These are phyloP conservation scores for Silene latifolia DNA, from an alignment of 148 eudicot genomes.

Conservation along the genomic window DNA sequence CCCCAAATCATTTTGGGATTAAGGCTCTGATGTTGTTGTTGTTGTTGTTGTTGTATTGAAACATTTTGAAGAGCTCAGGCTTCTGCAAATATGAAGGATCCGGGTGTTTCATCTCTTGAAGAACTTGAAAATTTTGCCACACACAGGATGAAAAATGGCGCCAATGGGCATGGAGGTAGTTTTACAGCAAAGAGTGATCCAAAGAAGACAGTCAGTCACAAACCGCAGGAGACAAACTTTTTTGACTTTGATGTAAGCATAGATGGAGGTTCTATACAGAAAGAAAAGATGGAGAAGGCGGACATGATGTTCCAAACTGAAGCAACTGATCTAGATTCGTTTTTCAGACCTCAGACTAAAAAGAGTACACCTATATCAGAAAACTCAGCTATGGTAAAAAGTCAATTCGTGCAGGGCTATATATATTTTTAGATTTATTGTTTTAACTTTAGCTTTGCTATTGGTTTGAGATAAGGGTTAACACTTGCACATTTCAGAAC, in stretches of 20 bases:
- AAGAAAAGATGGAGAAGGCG: constrained; percentile 4
- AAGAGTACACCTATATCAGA: constrained; percentile 27
- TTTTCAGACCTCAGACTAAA: constrained; percentile 33
- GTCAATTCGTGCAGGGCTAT: not conserved
- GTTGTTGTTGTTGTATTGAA: no score
- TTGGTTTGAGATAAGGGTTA: constrained; percentile 36
- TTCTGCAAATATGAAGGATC: constrained; percentile 26
- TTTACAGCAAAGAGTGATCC: constrained; percentile 11
- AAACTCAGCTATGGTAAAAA: constrained; percentile 36
- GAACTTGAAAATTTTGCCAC: constrained; percentile 51
- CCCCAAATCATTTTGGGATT: no score
- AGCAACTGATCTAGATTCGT: constrained; percentile 43
- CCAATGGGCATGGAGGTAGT: constrained; percentile 28
- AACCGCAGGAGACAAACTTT: constrained; percentile 25
- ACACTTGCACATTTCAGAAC: constrained; percentile 22
- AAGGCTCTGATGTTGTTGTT: no score
- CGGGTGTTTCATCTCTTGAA: constrained; percentile 44
- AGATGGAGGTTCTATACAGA: constrained; percentile 18
- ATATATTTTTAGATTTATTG: not conserved
- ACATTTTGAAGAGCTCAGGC: constrained; percentile 32
- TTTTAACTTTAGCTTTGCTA: not conserved
- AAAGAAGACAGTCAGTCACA: constrained; percentile 14
- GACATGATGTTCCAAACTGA: constrained; percentile 23
- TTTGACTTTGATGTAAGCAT: constrained; percentile 30
- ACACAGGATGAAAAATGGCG: constrained; percentile 21